Percentiles rank a stretch among this genome's conserved stretches.
These are phyloP conservation scores for Pyricularia grisea DNA, from an alignment of 2,329 filamentous ascomycete species.

Conservation along the genomic window DNA sequence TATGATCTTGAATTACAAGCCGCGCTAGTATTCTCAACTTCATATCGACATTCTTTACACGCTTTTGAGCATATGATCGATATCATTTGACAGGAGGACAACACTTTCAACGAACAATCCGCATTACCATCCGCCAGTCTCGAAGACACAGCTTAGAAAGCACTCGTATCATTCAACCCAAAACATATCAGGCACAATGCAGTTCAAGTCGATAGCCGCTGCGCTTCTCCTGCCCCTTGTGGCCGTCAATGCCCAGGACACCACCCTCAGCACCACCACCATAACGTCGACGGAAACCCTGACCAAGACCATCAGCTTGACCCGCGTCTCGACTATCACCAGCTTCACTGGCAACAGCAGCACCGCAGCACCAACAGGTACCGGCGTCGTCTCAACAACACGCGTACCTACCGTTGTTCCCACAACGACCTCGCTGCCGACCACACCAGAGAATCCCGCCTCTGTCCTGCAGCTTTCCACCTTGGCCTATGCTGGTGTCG, in stretches of 20 bases:
- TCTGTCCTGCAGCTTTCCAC: slow-evolving; percentile 31
- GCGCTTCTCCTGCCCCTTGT: slow-evolving; percentile 42
- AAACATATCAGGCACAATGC: slow-evolving; percentile 21
- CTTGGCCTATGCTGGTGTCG: slow-evolving; percentile 38
- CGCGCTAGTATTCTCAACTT: slow-evolving; percentile 15
- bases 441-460: slow-evolving; percentile 18
- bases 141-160: background rate
- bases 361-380: slow-evolving; percentile 17
- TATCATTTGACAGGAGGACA: background rate
- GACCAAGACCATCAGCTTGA: slow-evolving; percentile 31
- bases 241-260: slow-evolving; percentile 31
- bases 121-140: background rate
- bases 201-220: slow-evolving; percentile 33
- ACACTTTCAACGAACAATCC: background rate
- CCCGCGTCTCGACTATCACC: slow-evolving; percentile 22
- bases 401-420: slow-evolving; percentile 9
- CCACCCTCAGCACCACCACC: slow-evolving; percentile 33
- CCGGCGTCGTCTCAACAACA: slow-evolving; percentile 10
- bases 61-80: background rate
- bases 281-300: slow-evolving; percentile 42
- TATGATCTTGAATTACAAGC: slow-evolving; percentile 19
- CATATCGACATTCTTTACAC: background rate
- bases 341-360: slow-evolving; percentile 20
- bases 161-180: background rate
- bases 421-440: slow-evolving; percentile 14